These are phyloP conservation scores for Auricularia heimuer DNA, from an alignment of 768 basidiomycete genomes.

Conservation along the genomic window DNA sequence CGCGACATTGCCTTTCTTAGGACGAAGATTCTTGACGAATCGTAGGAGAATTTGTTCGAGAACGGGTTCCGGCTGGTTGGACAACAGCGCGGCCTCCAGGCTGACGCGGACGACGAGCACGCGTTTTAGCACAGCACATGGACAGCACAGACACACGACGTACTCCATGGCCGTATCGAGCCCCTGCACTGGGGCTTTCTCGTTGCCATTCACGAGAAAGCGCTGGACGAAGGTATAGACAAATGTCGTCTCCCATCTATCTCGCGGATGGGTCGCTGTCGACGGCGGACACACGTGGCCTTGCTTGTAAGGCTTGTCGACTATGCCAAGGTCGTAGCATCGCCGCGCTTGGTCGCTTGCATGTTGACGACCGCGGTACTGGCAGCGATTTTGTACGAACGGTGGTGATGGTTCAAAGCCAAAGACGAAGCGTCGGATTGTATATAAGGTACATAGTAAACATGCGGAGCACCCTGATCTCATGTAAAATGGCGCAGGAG, in stretches of 20 bases:
- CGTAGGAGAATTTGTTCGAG: constrained; percentile 62
- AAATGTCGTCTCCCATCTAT: constrained; percentile 82
- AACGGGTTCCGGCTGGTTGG: constrained; percentile 51
- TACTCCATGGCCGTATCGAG: constrained; percentile 78
- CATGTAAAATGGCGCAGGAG: background rate
- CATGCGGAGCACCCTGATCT: constrained; percentile 1
- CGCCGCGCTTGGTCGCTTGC: background rate
- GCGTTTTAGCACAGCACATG: background rate
- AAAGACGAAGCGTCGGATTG: constrained; percentile 2
- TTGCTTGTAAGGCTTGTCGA: constrained; percentile 25
- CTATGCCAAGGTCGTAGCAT: background rate
- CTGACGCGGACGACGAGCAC: constrained; percentile 26
- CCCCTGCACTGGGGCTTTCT: constrained; percentile 65
- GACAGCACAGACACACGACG: constrained; percentile 27
- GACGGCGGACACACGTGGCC: constrained; percentile 46
- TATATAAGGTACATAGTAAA: background rate
- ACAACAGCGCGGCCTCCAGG: constrained; percentile 70
- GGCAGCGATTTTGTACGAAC: background rate
- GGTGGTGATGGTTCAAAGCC: background rate
- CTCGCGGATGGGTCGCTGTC: constrained; percentile 60
- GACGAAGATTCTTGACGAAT: constrained; percentile 74
- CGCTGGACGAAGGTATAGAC: constrained; percentile 76
- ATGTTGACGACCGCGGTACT: background rate
- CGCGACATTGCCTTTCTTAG: constrained; percentile 87
- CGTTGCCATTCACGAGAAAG: constrained; percentile 42